Evolutionary conservation across 306 rosid genomes (phyloP).

Genomic region (Quercus robur): DNA sequence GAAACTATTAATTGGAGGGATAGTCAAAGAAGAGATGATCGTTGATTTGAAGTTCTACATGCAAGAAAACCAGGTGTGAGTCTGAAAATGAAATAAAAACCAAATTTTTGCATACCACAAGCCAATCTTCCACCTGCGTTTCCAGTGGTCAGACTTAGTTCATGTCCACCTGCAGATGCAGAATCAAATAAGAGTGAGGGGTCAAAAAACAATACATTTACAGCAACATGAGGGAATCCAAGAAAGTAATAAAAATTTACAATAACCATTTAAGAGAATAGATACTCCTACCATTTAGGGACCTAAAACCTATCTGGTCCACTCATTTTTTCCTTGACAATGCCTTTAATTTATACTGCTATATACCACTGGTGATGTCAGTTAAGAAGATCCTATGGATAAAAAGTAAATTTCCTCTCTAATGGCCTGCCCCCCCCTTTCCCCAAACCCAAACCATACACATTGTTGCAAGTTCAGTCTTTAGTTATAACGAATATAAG

Average conservation of each 20-base stretch:
- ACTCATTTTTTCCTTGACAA: background rate
- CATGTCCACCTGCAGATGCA: conserved; percentile 75
- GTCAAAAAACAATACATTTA: conserved; percentile 7
- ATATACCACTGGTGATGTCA: background rate
- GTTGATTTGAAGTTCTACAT: background rate
- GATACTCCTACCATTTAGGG: background rate
- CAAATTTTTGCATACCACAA: conserved; percentile 61
- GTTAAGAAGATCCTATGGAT: background rate
- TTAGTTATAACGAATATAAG: background rate
- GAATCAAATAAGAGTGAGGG: conserved; percentile 11
- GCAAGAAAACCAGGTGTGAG: background rate
- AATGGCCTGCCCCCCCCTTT: background rate
- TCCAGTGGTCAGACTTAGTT: conserved; percentile 80
- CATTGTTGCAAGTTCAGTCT: background rate
- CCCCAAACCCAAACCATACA: background rate
- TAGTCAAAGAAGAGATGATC: conserved; percentile 11
- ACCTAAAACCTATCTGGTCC: background rate
- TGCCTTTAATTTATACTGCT: background rate
- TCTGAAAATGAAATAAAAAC: conserved; percentile 1
- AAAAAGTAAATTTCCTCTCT: background rate
- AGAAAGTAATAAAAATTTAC: background rate
- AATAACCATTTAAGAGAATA: background rate
- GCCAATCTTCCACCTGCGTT: conserved; percentile 97
- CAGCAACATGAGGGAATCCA: background rate
- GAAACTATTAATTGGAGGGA: background rate